Conservation (phyloP, 768 basidiomycete species). For the Symmetrospora coprosmae region DNA sequence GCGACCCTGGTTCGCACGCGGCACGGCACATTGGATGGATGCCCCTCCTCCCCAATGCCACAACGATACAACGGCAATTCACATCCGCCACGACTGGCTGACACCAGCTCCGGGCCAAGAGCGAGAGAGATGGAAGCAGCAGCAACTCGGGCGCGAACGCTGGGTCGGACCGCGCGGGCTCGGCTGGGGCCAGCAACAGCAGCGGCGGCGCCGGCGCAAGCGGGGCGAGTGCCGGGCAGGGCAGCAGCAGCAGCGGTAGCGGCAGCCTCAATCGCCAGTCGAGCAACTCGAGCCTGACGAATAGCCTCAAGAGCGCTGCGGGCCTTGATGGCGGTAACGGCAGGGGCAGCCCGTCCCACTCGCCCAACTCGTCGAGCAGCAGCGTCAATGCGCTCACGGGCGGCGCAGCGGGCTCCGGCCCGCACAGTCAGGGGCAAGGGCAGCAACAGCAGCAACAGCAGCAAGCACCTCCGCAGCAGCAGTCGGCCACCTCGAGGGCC, state of each 20-base stretch:
- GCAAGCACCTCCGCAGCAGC: not conserved
- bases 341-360: not conserved
- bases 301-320: too few species aligned
- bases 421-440: not conserved
- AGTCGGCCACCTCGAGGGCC: not conserved
- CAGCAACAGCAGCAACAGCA: not conserved
- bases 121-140: not conserved
- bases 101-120: not conserved
- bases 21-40: too few species aligned
- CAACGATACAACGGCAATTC: too few species aligned
- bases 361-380: not conserved
- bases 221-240: not conserved
- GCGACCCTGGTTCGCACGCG: too few species aligned
- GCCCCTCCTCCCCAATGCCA: too few species aligned
- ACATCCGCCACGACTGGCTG: too few species aligned
- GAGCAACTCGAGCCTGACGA: not conserved
- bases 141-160: not conserved
- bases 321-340: not conserved
- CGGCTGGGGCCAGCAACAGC: constrained; percentile 14
- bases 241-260: not conserved
- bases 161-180: constrained; percentile 22
- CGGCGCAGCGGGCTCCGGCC: not conserved
- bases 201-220: not conserved
- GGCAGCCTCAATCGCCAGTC: not conserved
- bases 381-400: not conserved